These are phyloP conservation scores for Tremellales sp. DNA, from an alignment of 1,284 basidiomycete species.

Conservation along the genomic window DNA sequence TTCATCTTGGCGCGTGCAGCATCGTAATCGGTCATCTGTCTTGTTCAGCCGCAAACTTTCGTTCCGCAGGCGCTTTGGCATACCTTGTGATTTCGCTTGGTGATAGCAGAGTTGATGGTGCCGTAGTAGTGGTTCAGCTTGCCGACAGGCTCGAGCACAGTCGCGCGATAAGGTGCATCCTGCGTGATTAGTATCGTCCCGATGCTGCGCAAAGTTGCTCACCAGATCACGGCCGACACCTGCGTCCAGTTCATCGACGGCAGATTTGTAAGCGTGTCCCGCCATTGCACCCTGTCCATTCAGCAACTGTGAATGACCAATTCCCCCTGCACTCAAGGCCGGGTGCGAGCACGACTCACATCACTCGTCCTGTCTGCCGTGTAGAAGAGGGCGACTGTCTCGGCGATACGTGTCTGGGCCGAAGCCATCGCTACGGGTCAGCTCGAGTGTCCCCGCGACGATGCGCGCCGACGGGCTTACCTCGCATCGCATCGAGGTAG, in stretches of 20 bases:
- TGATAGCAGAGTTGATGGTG: constrained; percentile 86
- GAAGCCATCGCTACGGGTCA: constrained; percentile 71
- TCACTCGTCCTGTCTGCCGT: constrained; percentile 78
- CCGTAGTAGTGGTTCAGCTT: constrained; percentile 96
- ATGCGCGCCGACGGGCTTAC: constrained; percentile 51
- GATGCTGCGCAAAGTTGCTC: constrained; percentile 30
- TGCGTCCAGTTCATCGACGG: constrained; percentile 88
- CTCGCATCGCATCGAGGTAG: constrained; percentile 90
- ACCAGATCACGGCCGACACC: constrained; percentile 82
- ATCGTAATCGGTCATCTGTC: constrained; percentile 90
- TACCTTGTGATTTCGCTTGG: constrained; percentile 96
- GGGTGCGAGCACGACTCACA: constrained; percentile 23
- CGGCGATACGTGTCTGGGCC: constrained; percentile 88
- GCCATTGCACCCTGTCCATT: constrained; percentile 81
- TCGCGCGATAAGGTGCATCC: constrained; percentile 91
- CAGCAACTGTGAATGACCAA: too few species aligned
- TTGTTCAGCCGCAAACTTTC: background rate
- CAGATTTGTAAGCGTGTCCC: constrained; percentile 90
- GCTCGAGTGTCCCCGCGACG: background rate
- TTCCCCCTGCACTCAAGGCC: background rate
- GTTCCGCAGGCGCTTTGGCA: constrained; percentile 6
- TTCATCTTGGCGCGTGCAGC: constrained; percentile 80
- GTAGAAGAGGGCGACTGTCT: constrained; percentile 92
- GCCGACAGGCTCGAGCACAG: constrained; percentile 90
- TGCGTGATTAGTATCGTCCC: constrained; percentile 38